Evolutionary conservation across 768 basidiomycete genomes (phyloP).

Genomic region (Dioszegia crocea): DNA sequence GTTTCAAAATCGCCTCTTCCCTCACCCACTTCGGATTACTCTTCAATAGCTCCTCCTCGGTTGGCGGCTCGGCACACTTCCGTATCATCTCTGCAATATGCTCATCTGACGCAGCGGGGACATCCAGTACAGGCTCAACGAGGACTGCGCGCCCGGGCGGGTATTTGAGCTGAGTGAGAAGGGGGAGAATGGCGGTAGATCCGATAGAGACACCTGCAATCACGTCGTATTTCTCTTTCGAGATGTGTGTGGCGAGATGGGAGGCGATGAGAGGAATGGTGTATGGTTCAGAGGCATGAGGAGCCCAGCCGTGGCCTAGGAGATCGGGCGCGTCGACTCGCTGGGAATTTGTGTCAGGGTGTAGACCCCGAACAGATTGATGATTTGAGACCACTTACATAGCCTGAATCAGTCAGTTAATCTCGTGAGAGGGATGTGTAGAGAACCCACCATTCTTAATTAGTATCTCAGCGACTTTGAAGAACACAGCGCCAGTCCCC

Average conservation of each 20-base stretch:
- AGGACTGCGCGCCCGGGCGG: slow-evolving; percentile 5
- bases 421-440: background rate
- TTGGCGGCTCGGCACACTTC: slow-evolving; percentile 2
- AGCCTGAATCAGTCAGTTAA: slow-evolving; percentile 5
- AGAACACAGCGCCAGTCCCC: slow-evolving; percentile 18
- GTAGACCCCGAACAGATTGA: background rate
- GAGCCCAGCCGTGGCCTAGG: slow-evolving; percentile 21
- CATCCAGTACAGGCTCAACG: slow-evolving; percentile 19
- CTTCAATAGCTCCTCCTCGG: slow-evolving; percentile 16
- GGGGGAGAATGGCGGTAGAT: slow-evolving; percentile 10
- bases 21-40: slow-evolving; percentile 15
- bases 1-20: slow-evolving; percentile 15
- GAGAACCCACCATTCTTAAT: slow-evolving; percentile 5
- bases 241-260: slow-evolving; percentile 17
- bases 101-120: background rate
- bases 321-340: slow-evolving; percentile 23
- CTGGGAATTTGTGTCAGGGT: background rate
- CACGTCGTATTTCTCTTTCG: slow-evolving; percentile 15
- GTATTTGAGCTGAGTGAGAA: background rate
- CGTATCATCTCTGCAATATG: slow-evolving; percentile 9
- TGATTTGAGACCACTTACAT: slow-evolving; percentile 3
- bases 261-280: slow-evolving; percentile 9
- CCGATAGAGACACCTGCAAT: slow-evolving; percentile 23
- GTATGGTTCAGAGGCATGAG: slow-evolving; percentile 9
- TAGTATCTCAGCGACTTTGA: slow-evolving; percentile 21